These are phyloP conservation scores for Uronychia binucleata DNA, from an alignment of 73 alveolate genomes.

Conservation along the genomic window DNA sequence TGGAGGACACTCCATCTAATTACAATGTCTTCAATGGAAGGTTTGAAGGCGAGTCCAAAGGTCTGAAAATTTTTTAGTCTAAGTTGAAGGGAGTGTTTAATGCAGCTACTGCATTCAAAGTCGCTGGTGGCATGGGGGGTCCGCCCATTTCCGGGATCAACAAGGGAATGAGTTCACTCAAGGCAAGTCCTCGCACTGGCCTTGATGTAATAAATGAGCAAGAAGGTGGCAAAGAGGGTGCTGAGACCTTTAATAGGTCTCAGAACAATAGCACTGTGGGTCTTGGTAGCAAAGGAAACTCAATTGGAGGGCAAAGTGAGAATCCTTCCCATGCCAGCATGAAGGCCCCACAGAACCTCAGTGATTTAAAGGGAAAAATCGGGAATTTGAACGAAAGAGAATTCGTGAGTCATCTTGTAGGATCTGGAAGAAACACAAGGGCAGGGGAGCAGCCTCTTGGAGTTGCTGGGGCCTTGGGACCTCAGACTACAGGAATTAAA, in stretches of 20 bases:
- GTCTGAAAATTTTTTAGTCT: constrained; percentile 23
- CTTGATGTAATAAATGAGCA: background rate
- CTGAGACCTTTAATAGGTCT: no score
- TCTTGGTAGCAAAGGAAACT: no score
- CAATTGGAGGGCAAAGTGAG: no score
- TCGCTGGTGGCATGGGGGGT: background rate
- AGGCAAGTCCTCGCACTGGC: background rate
- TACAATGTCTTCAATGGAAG: constrained; percentile 65
- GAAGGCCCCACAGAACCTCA: background rate
- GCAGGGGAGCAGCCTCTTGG: background rate
- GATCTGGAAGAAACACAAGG: background rate
- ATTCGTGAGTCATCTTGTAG: background rate
- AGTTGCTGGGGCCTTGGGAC: background rate
- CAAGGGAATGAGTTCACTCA: background rate
- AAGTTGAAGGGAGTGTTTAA: background rate
- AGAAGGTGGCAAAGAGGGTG: no score
- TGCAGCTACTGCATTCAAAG: background rate
- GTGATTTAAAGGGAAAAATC: background rate
- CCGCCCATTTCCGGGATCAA: background rate
- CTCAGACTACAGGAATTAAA: background rate
- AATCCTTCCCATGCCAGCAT: no score
- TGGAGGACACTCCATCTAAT: constrained; percentile 77
- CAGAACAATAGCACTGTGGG: no score
- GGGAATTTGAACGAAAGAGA: background rate
- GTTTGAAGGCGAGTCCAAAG: constrained; percentile 49